Evolutionary conservation across 2,329 filamentous ascomycete species (phyloP).

Genomic region (Leptographium flavum): DNA sequence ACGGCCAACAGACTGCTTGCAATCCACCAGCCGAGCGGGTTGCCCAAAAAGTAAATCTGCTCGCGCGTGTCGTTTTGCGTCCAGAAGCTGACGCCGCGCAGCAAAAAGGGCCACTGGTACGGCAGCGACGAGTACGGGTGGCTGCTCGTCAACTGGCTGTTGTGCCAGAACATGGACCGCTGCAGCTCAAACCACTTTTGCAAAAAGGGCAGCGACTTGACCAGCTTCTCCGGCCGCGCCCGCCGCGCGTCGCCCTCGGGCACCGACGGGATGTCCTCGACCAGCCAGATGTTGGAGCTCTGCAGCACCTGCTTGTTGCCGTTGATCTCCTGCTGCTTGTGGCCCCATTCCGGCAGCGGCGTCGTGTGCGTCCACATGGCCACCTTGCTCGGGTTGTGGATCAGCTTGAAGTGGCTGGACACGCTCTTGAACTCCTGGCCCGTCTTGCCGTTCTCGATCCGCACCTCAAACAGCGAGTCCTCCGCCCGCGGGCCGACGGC

Average conservation of each 20-base stretch:
- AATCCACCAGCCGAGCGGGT: slow-evolving; percentile 96
- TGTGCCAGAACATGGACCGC: slow-evolving; percentile 98
- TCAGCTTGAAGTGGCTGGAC: slow-evolving; percentile 86
- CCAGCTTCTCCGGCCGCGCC: slow-evolving; percentile 58
- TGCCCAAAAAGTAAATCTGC: slow-evolving; percentile 98
- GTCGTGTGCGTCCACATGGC: slow-evolving; percentile 98
- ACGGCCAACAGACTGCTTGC: slow-evolving; percentile 84
- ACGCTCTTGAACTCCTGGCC: slow-evolving; percentile 79
- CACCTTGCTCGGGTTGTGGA: slow-evolving; percentile 89
- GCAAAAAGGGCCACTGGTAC: slow-evolving; percentile 94
- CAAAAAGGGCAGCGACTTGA: slow-evolving; percentile 77
- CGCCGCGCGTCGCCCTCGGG: slow-evolving; percentile 57
- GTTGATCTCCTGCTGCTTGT: slow-evolving; percentile 97
- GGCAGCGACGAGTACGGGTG: slow-evolving; percentile 93
- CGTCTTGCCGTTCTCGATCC: slow-evolving; percentile 72
- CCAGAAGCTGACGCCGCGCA: slow-evolving; percentile 98
- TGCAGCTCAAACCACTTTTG: slow-evolving; percentile 94
- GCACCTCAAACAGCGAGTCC: slow-evolving; percentile 86
- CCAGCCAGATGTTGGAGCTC: slow-evolving; percentile 86
- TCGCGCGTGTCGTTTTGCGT: slow-evolving; percentile 87
- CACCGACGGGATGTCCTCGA: slow-evolving; percentile 80
- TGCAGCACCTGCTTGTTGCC: slow-evolving; percentile 92
- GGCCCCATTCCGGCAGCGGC: slow-evolving; percentile 92
- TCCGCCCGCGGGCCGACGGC: slow-evolving; percentile 62
- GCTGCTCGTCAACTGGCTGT: slow-evolving; percentile 92